Conservation (phyloP, 495 filamentous ascomycete genomes). For the Ramalina peruviana region DNA sequence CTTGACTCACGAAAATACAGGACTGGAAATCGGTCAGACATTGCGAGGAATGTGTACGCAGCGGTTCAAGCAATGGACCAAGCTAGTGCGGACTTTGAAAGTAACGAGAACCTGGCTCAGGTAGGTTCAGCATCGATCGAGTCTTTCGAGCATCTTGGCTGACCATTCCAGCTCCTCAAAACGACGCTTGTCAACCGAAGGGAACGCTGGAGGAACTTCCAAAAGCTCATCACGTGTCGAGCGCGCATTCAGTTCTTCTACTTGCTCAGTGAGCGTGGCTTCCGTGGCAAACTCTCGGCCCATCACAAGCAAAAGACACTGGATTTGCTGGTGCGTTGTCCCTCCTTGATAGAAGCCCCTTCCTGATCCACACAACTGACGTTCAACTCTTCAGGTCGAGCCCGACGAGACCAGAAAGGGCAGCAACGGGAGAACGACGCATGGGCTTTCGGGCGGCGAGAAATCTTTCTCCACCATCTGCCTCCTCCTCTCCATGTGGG, state of each 20-base stretch:
- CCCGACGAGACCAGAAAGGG: constrained; percentile 61
- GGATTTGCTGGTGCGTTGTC: constrained; percentile 50
- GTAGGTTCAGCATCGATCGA: constrained; percentile 18
- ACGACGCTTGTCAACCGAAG: constrained; percentile 53
- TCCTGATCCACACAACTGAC: not conserved
- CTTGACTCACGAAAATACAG: constrained; percentile 23
- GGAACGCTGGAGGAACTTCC: constrained; percentile 67
- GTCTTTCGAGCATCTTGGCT: constrained; percentile 3
- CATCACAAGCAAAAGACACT: constrained; percentile 61
- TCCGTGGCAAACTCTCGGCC: constrained; percentile 65
- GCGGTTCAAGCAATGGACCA: constrained; percentile 28
- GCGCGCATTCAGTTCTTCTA: constrained; percentile 78
- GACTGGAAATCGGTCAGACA: constrained; percentile 54
- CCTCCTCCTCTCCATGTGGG: constrained; percentile 83
- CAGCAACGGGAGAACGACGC: constrained; percentile 61
- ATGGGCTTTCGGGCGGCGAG: constrained; percentile 87
- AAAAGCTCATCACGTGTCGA: constrained; percentile 64
- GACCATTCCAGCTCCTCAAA: constrained; percentile 37
- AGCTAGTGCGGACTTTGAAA: constrained; percentile 32
- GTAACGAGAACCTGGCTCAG: constrained; percentile 38
- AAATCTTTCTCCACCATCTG: constrained; percentile 97
- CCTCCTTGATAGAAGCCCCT: not conserved
- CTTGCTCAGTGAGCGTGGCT: constrained; percentile 74
- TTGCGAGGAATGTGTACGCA: constrained; percentile 35
- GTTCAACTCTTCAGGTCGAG: constrained; percentile 34